These are phyloP conservation scores for Ascoidea rubescens DNA, from an alignment of 805 yeast genomes.

Conservation along the genomic window DNA sequence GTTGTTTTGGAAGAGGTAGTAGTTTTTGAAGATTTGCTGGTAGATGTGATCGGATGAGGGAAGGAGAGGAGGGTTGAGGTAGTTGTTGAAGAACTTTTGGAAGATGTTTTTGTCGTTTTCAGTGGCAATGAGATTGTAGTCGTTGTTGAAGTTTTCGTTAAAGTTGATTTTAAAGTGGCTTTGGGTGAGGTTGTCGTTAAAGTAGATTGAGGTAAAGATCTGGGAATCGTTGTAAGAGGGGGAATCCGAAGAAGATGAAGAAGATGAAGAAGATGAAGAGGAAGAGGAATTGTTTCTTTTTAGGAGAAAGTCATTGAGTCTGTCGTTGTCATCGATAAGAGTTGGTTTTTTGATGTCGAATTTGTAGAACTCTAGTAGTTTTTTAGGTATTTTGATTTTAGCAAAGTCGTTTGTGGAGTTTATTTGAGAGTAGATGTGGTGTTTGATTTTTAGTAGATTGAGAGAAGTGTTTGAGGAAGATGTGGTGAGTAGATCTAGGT, in stretches of 20 bases:
- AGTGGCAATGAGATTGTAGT: no score
- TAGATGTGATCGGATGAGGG: no score
- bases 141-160: not conserved
- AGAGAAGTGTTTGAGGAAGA: no score
- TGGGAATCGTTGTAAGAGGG: constrained; percentile 29
- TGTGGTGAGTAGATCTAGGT: no score
- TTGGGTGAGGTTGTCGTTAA: no score
- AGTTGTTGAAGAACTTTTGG: no score
- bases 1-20: not conserved
- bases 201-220: constrained; percentile 23
- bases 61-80: no score
- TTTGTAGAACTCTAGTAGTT: not conserved
- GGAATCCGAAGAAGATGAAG: constrained; percentile 33
- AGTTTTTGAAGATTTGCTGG: no score
- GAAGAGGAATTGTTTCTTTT: constrained; percentile 36
- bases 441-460: no score
- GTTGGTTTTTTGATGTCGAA: not conserved
- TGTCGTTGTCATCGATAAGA: constrained; percentile 13
- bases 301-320: constrained; percentile 71
- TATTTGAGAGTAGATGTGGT: no score
- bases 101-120: not conserved
- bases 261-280: constrained; percentile 27
- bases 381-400: not conserved
- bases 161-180: not conserved
- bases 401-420: no score